Base-by-base conservation (phyloP, 2,329 filamentous ascomycete genomes). In the Aspergillus japonicus region DNA sequence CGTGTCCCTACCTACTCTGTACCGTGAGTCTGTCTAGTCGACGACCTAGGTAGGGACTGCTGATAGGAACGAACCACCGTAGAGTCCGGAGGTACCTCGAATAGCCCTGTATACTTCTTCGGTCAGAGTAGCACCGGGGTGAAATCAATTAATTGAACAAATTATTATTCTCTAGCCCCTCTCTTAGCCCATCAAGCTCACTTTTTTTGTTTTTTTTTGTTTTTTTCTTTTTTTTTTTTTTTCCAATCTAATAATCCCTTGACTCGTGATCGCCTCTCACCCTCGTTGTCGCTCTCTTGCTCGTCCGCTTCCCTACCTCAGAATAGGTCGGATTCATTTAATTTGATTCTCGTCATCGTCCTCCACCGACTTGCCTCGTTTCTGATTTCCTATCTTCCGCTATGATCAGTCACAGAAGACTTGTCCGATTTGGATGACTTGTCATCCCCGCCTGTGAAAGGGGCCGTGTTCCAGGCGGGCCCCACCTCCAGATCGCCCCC, bases 401-500 rank as follows among this genome's bases (percentile, higher is more conserved):
- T 24, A 59, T 63, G 62, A 63, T 57, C 59, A 55, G 62, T 63
- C 62, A 62, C 35, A 33, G 29, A 48, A 54, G 44, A 49, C 44
- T 57, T 50, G 51, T 55, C 54, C 47, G 53, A 62, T 63, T 35
- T 44, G 59, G 50, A 54, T 64, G 62, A 65, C 62, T 62, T 62
- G 58, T 62, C 60, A 59, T 54, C 44, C 59, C 56, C 58, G 53
- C 33, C 33, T 16, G 51, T 16, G 24, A 29, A 31, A n/a, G 31
- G 47, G 50, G 50, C 11, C 39, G 48, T 31, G 47, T 60, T 48
- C 55, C 26, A 56, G 56, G 56, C 58, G 63, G 59, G 63, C 59
- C 53, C 64, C 60, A 42, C 64, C 62, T 64, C 62, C 58, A 66
- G 64, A 66, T 66, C 64, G 64, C 60, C 62, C 64, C 64, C 62